Evolutionary conservation across 306 rosid species (phyloP).

Genomic region (Erythrophleum fordii): DNA sequence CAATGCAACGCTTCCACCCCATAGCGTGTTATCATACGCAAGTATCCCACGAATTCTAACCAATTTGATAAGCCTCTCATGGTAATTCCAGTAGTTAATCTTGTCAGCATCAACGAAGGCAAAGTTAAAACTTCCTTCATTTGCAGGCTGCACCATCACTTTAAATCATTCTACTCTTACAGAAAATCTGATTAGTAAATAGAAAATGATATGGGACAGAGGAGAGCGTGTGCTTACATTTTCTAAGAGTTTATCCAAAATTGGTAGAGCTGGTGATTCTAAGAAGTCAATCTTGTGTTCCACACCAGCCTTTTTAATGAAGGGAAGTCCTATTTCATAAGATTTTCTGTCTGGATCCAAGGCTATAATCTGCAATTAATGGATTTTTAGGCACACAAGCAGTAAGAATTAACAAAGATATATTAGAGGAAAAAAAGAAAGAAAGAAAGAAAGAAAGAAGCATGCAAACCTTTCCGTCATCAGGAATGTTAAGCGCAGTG

Average conservation of each 20-base stretch:
- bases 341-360: slow-evolving; percentile 52
- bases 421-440: not conserved
- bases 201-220: no score
- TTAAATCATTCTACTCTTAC: no score
- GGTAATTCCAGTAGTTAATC: slow-evolving; percentile 44
- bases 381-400: not conserved
- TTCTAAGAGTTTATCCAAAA: slow-evolving; percentile 56
- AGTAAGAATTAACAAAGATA: not conserved
- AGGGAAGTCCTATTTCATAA: slow-evolving; percentile 62
- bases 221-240: slow-evolving; percentile 49
- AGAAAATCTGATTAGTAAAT: no score
- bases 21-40: no score
- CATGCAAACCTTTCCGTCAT: slow-evolving; percentile 57
- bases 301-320: slow-evolving; percentile 61
- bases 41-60: no score
- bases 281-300: slow-evolving; percentile 66
- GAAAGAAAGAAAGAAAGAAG: not conserved
- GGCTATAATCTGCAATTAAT: slow-evolving; percentile 64
- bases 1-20: no score
- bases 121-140: slow-evolving; percentile 47
- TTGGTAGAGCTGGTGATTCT: slow-evolving; percentile 55
- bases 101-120: slow-evolving; percentile 60
- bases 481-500: slow-evolving; percentile 61
- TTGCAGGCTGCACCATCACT: slow-evolving; percentile 35
- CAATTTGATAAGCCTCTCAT: slow-evolving; percentile 54